These are phyloP conservation scores for Plasmodium billcollinsi DNA, from an alignment of 169 alveolate species.

Conservation along the genomic window DNA sequence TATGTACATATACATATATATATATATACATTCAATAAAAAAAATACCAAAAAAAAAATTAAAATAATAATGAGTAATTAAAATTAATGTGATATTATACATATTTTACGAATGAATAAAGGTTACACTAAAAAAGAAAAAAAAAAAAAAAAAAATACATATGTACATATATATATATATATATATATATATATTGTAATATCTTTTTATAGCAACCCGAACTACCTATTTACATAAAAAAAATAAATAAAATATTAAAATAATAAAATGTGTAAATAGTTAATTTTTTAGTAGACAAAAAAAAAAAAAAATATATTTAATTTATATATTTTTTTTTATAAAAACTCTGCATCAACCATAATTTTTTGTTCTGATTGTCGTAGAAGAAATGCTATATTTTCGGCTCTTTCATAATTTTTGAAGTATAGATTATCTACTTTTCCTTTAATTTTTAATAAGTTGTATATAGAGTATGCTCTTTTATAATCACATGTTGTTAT, in stretches of 20 bases:
- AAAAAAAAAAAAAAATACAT: not conserved
- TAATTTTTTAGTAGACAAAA: not conserved
- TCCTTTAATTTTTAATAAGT: slow-evolving; percentile 56
- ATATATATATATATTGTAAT: no score
- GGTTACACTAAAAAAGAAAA: not conserved
- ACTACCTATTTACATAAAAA: not conserved
- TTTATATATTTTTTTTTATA: slow-evolving; percentile 1
- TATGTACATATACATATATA: no score
- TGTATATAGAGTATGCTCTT: slow-evolving; percentile 40
- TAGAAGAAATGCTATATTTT: slow-evolving; percentile 62
- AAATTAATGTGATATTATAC: no score
- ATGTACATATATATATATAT: not conserved
- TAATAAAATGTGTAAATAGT: not conserved
- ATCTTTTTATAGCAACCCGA: no score
- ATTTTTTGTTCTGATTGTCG: slow-evolving; percentile 63
- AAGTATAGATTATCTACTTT: slow-evolving; percentile 62
- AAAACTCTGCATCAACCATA: slow-evolving; percentile 53
- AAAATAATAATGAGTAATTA: no score
- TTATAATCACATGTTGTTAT: slow-evolving; percentile 54
- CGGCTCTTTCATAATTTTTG: slow-evolving; percentile 66
- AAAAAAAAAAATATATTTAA: not conserved
- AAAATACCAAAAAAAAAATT: no score
- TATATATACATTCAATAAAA: no score
- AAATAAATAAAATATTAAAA: not conserved
- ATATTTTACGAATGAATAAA: no score